Evolutionary conservation across 371 early-diverging fungal genomes (phyloP), one percentile per base, ranked within the genome.

Genomic region (Umbelopsis sp.): DNA sequence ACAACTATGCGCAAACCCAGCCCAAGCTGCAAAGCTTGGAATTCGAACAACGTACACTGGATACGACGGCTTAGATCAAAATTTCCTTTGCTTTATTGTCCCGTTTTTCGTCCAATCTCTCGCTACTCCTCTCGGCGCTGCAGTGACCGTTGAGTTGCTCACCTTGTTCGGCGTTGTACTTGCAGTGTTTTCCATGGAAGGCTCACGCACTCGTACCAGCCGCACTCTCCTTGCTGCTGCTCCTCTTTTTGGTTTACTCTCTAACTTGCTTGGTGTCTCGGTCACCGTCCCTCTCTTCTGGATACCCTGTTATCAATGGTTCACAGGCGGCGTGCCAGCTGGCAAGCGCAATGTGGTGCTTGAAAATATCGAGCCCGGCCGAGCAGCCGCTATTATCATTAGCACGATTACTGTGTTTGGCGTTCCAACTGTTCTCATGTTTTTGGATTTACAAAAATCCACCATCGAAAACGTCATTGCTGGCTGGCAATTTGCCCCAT

Each of bases 1-100:
- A 50, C 1, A 32, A 11, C 35, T 51, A 0, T 65, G 65, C 18
- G 35, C 20, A 29, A 50, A 65, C 29, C 65, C 44, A 14, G 65
- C 45, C 0, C 24, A 50, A 29, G 65, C 65, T 29, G 48, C 29
- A 3, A 29, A 11, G 3, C 48, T 50, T 14, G 65, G 65, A 6
- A 48, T 65, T 24, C 48, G 65, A 22, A 65, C 65, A 11, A 7
- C 29, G 6, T 65, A 46, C 32, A 65, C 48, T 37, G 65, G 48
- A 16, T 9, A 46, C 3, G 32, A 37, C 32, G 35, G n/a, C 50
- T 12, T 52, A 20, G 67, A 67, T 20, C 57, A 57, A 57, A 35
- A 37, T 3, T 67, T 67, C 53, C 20, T 67, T 16, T 67, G 67
- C 41, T 52, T 50, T 20, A 67, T 67, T 20, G 67, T 67, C 7